phyloP scores from a whole-genome alignment of 441 rosid genomes.

The Pelargonium cotyledonis region DNA sequence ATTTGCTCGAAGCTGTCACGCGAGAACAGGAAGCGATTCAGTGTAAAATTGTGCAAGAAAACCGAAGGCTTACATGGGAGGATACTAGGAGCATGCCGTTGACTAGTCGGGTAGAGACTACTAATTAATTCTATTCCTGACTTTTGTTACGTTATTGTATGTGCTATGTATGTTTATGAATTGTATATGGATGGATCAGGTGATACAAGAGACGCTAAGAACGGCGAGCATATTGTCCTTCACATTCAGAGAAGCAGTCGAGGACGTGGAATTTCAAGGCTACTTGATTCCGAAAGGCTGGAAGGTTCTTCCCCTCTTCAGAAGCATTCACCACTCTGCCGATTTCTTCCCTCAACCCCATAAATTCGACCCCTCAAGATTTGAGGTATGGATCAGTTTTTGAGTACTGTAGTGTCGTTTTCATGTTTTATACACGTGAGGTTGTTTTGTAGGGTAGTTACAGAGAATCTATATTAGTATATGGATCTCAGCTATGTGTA shows the following conservation, averaged over 20 bases:
- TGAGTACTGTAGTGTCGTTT: constrained; percentile 20
- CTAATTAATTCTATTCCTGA: too few species aligned
- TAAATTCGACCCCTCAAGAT: constrained; percentile 82
- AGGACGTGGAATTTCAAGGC: constrained; percentile 78
- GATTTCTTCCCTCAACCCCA: constrained; percentile 75
- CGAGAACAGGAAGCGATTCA: constrained; percentile 58
- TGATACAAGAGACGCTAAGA: constrained; percentile 88
- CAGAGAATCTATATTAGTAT: constrained; percentile 8
- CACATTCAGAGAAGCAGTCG: constrained; percentile 80
- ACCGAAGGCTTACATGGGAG: constrained; percentile 72
- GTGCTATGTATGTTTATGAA: neutral
- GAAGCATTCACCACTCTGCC: constrained; percentile 70
- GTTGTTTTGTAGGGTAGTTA: constrained; percentile 37
- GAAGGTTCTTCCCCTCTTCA: constrained; percentile 90
- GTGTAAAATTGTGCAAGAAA: constrained; percentile 37
- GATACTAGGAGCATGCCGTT: constrained; percentile 84
- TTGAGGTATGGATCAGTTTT: constrained; percentile 45
- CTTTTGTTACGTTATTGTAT: too few species aligned
- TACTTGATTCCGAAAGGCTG: constrained; percentile 81
- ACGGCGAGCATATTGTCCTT: constrained; percentile 78
- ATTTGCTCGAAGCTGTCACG: constrained; percentile 54
- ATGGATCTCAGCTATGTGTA: neutral
- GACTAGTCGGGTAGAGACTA: constrained; percentile 51
- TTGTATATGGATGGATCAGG: constrained; percentile 31
- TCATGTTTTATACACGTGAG: constrained; percentile 32